Evolutionary conservation across 2,329 filamentous ascomycete genomes (phyloP).

Genomic region (Lomentospora prolificans): DNA sequence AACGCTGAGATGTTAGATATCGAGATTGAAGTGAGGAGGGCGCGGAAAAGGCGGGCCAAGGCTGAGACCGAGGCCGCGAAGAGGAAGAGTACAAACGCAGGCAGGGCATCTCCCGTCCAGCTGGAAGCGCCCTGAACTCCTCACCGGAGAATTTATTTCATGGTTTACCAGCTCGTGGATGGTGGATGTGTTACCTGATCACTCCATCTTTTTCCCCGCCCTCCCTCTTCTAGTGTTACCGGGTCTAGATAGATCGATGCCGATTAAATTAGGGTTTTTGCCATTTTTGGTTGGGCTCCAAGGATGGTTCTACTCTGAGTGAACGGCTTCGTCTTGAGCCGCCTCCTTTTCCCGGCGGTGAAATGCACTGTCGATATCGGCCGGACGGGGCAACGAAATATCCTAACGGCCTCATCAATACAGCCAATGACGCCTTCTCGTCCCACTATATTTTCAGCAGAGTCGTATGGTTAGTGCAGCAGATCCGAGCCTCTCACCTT

Average conservation of each 20-base stretch:
- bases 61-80: slow-evolving; percentile 24
- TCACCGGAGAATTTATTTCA: background rate
- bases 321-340: background rate
- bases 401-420: background rate
- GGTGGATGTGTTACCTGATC: background rate
- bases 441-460: background rate
- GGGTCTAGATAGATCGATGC: background rate
- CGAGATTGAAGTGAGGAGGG: slow-evolving; percentile 59
- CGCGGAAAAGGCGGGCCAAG: slow-evolving; percentile 44
- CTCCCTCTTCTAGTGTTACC: background rate
- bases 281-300: background rate
- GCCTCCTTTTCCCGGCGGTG: background rate
- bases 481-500: background rate
- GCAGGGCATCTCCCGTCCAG: background rate
- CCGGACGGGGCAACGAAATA: background rate
- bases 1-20: slow-evolving; percentile 50
- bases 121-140: background rate
- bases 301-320: background rate
- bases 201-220: background rate
- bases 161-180: background rate
- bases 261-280: background rate
- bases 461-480: background rate
- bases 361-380: background rate
- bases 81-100: slow-evolving; percentile 17
- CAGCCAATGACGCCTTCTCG: background rate